phyloP scores from a whole-genome alignment of 345 rosid genomes.

The Streptanthus diversifolius region DNA sequence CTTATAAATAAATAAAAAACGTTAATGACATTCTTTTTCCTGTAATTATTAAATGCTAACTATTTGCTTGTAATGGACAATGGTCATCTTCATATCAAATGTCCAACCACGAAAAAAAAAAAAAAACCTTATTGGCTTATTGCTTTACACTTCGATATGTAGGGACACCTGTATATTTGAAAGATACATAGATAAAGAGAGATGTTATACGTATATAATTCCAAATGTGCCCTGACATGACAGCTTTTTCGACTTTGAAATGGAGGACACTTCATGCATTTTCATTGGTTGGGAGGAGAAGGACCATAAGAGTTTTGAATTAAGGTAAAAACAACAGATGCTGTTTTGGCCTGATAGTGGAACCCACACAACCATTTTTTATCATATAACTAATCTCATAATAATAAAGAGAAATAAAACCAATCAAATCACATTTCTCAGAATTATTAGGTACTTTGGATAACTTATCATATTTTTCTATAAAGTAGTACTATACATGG shows the following conservation, averaged over 20 bases:
- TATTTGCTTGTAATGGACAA: background rate
- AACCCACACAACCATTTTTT: slow-evolving; percentile 21
- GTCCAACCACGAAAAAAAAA: background rate
- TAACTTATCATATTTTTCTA: slow-evolving; percentile 14
- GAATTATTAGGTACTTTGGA: slow-evolving; percentile 28
- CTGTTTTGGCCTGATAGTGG: slow-evolving; percentile 26
- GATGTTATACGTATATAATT: background rate
- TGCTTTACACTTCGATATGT: background rate
- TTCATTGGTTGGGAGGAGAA: slow-evolving; percentile 13
- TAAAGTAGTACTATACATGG: background rate
- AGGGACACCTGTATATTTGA: background rate
- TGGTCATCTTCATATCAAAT: background rate
- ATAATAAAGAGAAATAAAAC: slow-evolving; percentile 1
- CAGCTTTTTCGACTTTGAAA: slow-evolving; percentile 28
- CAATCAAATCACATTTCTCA: slow-evolving; percentile 23
- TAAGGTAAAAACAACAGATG: slow-evolving; percentile 35
- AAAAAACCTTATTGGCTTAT: background rate
- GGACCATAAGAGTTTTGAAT: slow-evolving; percentile 25
- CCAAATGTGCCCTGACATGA: slow-evolving; percentile 28
- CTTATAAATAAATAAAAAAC: too few relatives aligned
- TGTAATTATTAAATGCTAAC: background rate
- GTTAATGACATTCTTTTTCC: background rate
- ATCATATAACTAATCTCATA: background rate
- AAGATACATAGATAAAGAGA: background rate
- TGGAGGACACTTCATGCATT: slow-evolving; percentile 30